Percentiles rank a stretch among this genome's conserved stretches.
Conservation (phyloP, 129 eudicot species). For the Gnaphalium uliginosum region DNA sequence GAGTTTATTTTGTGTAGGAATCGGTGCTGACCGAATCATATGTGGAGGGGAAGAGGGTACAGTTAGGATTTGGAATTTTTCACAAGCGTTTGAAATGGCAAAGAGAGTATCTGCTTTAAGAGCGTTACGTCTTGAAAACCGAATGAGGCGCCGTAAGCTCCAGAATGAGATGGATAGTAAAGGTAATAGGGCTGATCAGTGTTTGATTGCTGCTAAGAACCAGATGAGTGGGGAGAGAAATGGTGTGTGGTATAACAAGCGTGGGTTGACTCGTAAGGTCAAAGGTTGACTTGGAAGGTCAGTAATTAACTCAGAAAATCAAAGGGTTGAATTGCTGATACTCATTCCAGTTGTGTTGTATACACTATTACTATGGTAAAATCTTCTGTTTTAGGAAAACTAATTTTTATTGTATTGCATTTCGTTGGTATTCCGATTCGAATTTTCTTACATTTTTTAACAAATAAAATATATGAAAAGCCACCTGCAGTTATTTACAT, state of each 20-base stretch:
- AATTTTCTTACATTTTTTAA: slow-evolving; percentile 10
- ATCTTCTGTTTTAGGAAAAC: slow-evolving; percentile 21
- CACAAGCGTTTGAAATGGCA: slow-evolving; percentile 73
- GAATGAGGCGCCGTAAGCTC: slow-evolving; percentile 73
- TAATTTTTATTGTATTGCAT: slow-evolving; percentile 2
- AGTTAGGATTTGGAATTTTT: slow-evolving; percentile 83
- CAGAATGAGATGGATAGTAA: slow-evolving; percentile 58
- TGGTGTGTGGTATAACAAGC: slow-evolving; percentile 66
- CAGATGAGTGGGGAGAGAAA: slow-evolving; percentile 57
- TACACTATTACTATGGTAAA: slow-evolving; percentile 30
- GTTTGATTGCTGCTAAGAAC: slow-evolving; percentile 66
- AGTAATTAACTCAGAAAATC: slow-evolving; percentile 53
- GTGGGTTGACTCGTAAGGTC: slow-evolving; percentile 65
- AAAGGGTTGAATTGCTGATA: slow-evolving; percentile 22
- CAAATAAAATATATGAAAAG: slow-evolving; percentile 19
- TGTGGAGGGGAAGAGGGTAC: slow-evolving; percentile 89
- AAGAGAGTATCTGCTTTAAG: slow-evolving; percentile 50
- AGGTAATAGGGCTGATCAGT: slow-evolving; percentile 55
- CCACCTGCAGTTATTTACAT: slow-evolving; percentile 12
- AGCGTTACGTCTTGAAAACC: slow-evolving; percentile 60
- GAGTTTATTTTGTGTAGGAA: slow-evolving; percentile 67
- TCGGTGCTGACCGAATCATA: slow-evolving; percentile 81
- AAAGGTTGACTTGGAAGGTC: slow-evolving; percentile 43
- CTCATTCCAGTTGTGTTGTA: slow-evolving; percentile 19
- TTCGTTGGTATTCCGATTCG: slow-evolving; percentile 19